Evolutionary conservation across 345 rosid species (phyloP), one percentile per base, ranked within the genome.

Genomic region (Lumnitzera racemosa): DNA sequence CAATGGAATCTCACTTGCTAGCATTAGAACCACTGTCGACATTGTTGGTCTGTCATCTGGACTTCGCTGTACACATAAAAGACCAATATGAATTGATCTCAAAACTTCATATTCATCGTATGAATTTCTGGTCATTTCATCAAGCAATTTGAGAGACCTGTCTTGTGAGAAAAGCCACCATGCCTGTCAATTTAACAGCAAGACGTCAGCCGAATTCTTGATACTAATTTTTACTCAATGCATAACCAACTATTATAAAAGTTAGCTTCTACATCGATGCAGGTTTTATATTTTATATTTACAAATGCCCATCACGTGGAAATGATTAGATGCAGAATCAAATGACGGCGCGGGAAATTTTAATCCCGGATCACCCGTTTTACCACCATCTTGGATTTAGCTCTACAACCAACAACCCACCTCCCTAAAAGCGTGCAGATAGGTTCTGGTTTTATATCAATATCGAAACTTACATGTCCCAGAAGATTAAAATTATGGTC

Each of bases 21-120:
- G 55, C 76, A 72, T 67, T 7, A 72, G 25, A 7, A 63, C 72
- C 36, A 63, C 72, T 13, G 13, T 25, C 17, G 72, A 63, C 76
- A 72, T 67, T 3, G 12, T 67, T 7, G 72, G 76, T 72, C 76
- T 57, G 0, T 67, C 76, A 13, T 63, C 69, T 2, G 66, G 60
- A 63, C 54, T 25, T 31, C 57, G 69, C 47, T 72, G 76, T 25
- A 72, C 72, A 16, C 72, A 67, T 15, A 67, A 47, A 7, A 72
- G 16, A 24, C 62, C 66, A n/a, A 72, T 62, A 51, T 63, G 76
- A 57, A 67, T 63, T 11, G 50, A 55, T 13, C 76, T 20, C 13
- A 43, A 11, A 5, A 59, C 59, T 43, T 72, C 58, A 1, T 64
- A 24, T 46, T 67, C 3, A 17, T 24, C 10, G 9, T 49, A 49